Conservation (phyloP, 2,329 filamentous ascomycete genomes). For the Rhytidhysteron rufulum region DNA sequence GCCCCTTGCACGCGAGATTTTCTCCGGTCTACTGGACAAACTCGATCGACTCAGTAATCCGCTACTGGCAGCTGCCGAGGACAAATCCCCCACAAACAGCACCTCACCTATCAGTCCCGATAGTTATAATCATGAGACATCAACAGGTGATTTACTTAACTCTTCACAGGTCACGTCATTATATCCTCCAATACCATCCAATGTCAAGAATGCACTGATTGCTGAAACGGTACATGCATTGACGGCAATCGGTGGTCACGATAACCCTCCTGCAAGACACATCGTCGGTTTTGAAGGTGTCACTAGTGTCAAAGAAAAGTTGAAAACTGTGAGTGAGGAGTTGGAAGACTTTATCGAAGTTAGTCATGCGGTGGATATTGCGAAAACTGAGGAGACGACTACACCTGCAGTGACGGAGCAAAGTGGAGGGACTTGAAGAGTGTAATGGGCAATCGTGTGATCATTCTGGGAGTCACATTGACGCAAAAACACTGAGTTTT, state of each 20-base stretch:
- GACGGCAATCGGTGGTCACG: conserved; percentile 87
- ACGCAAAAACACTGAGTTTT: too few species aligned
- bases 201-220: conserved; percentile 69
- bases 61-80: conserved; percentile 27
- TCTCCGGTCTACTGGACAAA: conserved; percentile 73
- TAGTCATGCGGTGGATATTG: conserved; percentile 77
- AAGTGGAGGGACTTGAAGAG: too few species aligned
- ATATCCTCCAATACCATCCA: conserved; percentile 66
- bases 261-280: conserved; percentile 90
- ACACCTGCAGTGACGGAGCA: not conserved
- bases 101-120: conserved; percentile 26
- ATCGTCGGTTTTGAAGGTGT: conserved; percentile 91
- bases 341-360: conserved; percentile 93
- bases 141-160: conserved; percentile 44
- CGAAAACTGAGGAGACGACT: conserved; percentile 16
- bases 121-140: conserved; percentile 21
- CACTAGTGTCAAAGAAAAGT: conserved; percentile 85
- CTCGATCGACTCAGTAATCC: conserved; percentile 58
- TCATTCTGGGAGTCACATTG: too few species aligned
- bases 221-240: conserved; percentile 88
- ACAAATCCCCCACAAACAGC: conserved; percentile 24
- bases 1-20: conserved; percentile 77
- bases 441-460: too few species aligned
- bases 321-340: conserved; percentile 94
- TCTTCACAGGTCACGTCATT: conserved; percentile 57